phyloP scores from a whole-genome alignment of 352 stramenopile genomes.

The Bremia lactucae region DNA sequence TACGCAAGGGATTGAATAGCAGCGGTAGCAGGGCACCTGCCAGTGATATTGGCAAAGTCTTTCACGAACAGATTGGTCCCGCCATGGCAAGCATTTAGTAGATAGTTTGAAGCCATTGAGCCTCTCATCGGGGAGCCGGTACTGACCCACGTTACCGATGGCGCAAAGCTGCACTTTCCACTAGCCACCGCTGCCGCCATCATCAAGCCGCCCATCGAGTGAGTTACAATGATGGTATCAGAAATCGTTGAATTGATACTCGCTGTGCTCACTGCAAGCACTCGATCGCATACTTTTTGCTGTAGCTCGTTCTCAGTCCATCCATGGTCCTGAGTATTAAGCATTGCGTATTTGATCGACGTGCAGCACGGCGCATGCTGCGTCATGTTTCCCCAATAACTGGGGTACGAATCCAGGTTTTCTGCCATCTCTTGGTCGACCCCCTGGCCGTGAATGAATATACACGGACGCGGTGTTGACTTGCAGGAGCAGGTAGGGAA shows the following conservation, averaged over 20 bases:
- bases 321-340: slow-evolving; percentile 13
- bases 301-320: slow-evolving; percentile 11
- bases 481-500: slow-evolving; percentile 6
- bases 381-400: slow-evolving; percentile 28
- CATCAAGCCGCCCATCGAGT: slow-evolving; percentile 17
- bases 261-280: slow-evolving; percentile 6
- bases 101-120: slow-evolving; percentile 25
- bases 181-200: slow-evolving; percentile 15
- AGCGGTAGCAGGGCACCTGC: slow-evolving; percentile 8
- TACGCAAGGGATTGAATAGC: slow-evolving; percentile 21
- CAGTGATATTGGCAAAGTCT: slow-evolving; percentile 8
- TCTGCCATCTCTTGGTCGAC: slow-evolving; percentile 2
- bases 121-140: slow-evolving; percentile 18
- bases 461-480: slow-evolving; percentile 6
- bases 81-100: slow-evolving; percentile 16
- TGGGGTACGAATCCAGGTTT: slow-evolving; percentile 6
- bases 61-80: slow-evolving; percentile 12
- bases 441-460: slow-evolving; percentile 10
- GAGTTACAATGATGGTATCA: slow-evolving; percentile 14
- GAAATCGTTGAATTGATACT: slow-evolving; percentile 4
- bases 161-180: slow-evolving; percentile 9
- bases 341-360: slow-evolving; percentile 13
- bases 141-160: slow-evolving; percentile 17
- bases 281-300: slow-evolving; percentile 12
- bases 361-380: slow-evolving; percentile 19